Evolutionary conservation across 2,329 filamentous ascomycete species (phyloP).

Genomic region (Aureobasidium melanogenum): DNA sequence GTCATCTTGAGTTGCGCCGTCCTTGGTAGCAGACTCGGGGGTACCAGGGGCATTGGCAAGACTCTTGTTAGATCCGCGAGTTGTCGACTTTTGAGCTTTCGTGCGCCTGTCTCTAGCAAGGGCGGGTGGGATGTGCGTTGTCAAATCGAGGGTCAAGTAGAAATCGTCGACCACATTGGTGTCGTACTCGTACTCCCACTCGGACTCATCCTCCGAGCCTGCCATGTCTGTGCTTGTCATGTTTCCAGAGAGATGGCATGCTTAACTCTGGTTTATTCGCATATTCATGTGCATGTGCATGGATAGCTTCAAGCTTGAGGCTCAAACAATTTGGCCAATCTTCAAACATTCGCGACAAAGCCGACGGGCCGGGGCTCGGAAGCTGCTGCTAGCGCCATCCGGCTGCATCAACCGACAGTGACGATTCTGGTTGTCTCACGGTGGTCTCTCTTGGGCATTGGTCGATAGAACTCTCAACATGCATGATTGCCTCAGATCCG

Average conservation of each 20-base stretch:
- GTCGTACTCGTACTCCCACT: constrained; percentile 25
- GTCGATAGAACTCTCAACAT: neutral
- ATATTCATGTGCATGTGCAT: neutral
- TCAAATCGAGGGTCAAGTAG: constrained; percentile 53
- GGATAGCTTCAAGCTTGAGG: neutral
- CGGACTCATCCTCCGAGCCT: constrained; percentile 11
- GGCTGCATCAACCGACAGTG: neutral
- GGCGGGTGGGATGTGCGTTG: constrained; percentile 28
- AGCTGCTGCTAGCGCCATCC: neutral
- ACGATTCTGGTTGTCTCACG: too few species aligned
- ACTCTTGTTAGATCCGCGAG: constrained; percentile 4
- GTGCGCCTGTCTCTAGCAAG: constrained; percentile 13
- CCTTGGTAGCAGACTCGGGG: neutral
- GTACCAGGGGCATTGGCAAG: neutral
- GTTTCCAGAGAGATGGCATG: neutral
- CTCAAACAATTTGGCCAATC: neutral
- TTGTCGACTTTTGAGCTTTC: constrained; percentile 6
- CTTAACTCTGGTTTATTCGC: neutral
- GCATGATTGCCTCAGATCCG: neutral
- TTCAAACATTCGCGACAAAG: neutral
- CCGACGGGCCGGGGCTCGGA: neutral
- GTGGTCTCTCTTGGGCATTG: neutral
- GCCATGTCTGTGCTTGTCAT: constrained; percentile 3
- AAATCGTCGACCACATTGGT: constrained; percentile 49
- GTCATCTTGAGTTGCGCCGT: neutral